A percentile compares a stretch with the other conserved stretches of the same genome.
phyloP scores from a whole-genome alignment of 2,329 filamentous ascomycete species.

The Fusarium haematococcum region DNA sequence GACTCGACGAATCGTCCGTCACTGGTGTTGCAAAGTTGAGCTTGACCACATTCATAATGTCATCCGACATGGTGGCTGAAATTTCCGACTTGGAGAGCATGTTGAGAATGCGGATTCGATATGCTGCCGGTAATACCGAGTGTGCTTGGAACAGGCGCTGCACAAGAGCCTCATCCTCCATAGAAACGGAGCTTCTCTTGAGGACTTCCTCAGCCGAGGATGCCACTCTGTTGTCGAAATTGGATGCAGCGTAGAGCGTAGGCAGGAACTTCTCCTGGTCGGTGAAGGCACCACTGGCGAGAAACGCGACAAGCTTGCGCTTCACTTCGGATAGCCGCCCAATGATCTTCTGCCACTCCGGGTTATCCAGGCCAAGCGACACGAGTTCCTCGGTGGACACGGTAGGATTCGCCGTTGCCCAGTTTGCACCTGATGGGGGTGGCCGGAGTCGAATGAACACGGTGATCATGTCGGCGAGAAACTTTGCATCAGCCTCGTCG shows the following conservation, averaged over 20 bases:
- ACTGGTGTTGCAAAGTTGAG: constrained; percentile 65
- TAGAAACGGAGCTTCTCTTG: constrained; percentile 79
- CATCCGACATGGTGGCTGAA: constrained; percentile 76
- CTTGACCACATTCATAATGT: constrained; percentile 77
- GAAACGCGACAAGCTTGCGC: constrained; percentile 73
- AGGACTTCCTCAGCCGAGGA: constrained; percentile 90
- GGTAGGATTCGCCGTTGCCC: constrained; percentile 49
- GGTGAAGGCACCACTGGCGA: constrained; percentile 87
- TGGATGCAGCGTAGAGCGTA: constrained; percentile 84
- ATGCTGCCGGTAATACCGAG: constrained; percentile 75
- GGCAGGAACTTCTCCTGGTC: constrained; percentile 87
- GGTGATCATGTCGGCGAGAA: constrained; percentile 80
- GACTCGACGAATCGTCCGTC: background rate
- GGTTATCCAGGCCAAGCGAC: constrained; percentile 50
- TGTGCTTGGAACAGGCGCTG: constrained; percentile 79
- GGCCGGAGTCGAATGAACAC: constrained; percentile 70
- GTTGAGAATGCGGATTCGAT: constrained; percentile 81
- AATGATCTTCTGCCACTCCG: constrained; percentile 72
- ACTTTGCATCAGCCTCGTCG: constrained; percentile 75
- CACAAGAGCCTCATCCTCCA: constrained; percentile 77
- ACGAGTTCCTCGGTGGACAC: constrained; percentile 46
- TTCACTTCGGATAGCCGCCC: constrained; percentile 58
- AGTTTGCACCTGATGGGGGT: constrained; percentile 47
- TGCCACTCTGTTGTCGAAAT: constrained; percentile 82
- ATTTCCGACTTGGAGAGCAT: constrained; percentile 81